These are phyloP conservation scores for Salix suchowensis DNA, from an alignment of 345 rosid genomes.

Conservation along the genomic window DNA sequence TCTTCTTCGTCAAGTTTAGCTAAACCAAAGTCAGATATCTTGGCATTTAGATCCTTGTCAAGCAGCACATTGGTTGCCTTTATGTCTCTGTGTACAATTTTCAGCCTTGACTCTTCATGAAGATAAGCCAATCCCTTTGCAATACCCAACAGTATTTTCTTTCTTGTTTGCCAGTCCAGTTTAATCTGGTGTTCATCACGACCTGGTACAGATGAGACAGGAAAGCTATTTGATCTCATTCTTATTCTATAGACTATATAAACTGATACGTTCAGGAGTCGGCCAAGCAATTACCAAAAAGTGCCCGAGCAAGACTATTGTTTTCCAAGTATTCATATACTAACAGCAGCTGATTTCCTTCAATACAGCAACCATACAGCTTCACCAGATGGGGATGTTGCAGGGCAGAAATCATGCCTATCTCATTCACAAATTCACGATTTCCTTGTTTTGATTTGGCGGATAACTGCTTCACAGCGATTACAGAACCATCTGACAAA, in stretches of 20 bases:
- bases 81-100: slow-evolving; percentile 70
- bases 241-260: background rate
- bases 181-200: slow-evolving; percentile 35
- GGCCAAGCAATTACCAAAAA: slow-evolving; percentile 41
- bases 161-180: slow-evolving; percentile 58
- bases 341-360: slow-evolving; percentile 58
- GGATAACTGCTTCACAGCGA: slow-evolving; percentile 71
- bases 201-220: slow-evolving; percentile 21
- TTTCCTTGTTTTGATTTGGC: slow-evolving; percentile 70
- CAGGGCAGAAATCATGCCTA: slow-evolving; percentile 68
- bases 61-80: slow-evolving; percentile 72
- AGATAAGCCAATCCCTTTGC: slow-evolving; percentile 58
- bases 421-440: slow-evolving; percentile 61
- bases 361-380: slow-evolving; percentile 59
- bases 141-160: slow-evolving; percentile 43
- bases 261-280: background rate
- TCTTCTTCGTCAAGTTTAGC: slow-evolving; percentile 75
- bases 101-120: slow-evolving; percentile 67
- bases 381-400: slow-evolving; percentile 66
- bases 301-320: slow-evolving; percentile 59
- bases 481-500: slow-evolving; percentile 44
- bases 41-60: slow-evolving; percentile 53
- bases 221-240: background rate
- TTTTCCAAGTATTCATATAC: slow-evolving; percentile 64
- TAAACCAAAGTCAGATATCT: slow-evolving; percentile 69